Percentiles rank a stretch among this genome's conserved stretches.
phyloP scores from a whole-genome alignment of 495 filamentous ascomycete species.

The Penicillium subrubescens region DNA sequence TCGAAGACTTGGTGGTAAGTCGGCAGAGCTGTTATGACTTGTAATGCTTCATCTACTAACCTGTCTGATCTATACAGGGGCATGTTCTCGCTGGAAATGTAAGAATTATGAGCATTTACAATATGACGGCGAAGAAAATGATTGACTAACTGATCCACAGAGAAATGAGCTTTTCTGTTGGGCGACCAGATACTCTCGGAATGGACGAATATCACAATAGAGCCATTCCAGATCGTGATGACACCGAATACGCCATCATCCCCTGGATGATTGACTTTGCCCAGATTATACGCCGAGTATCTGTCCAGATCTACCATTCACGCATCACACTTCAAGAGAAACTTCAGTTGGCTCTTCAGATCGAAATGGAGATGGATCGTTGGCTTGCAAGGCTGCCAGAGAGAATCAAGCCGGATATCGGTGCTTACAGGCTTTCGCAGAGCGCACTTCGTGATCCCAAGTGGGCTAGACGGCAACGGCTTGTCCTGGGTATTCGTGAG shows the following conservation, averaged over 20 bases:
- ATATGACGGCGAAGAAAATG: neutral
- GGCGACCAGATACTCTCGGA: constrained; percentile 44
- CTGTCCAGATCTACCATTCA: constrained; percentile 46
- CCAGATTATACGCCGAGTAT: constrained; percentile 43
- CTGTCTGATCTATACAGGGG: constrained; percentile 28
- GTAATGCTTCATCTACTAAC: neutral
- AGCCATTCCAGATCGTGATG: constrained; percentile 39
- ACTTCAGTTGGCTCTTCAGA: constrained; percentile 37
- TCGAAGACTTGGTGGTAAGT: constrained; percentile 50
- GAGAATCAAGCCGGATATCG: constrained; percentile 37
- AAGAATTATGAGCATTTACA: neutral
- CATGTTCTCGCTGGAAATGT: constrained; percentile 47
- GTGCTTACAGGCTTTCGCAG: constrained; percentile 20
- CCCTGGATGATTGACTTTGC: constrained; percentile 48
- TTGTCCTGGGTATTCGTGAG: constrained; percentile 43
- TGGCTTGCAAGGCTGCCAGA: constrained; percentile 42
- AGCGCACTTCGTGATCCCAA: constrained; percentile 41
- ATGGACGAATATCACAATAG: constrained; percentile 50
- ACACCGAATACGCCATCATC: constrained; percentile 44
- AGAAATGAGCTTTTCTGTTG: constrained; percentile 47
- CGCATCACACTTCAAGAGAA: constrained; percentile 43
- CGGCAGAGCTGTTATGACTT: neutral
- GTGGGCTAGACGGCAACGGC: constrained; percentile 41
- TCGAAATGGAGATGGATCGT: constrained; percentile 40
- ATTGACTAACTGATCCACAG: constrained; percentile 16